Evolutionary conservation across 1,139 yeast species (phyloP), one percentile per base, ranked within the genome.

Genomic region (Saccharomyces hybrid): DNA sequence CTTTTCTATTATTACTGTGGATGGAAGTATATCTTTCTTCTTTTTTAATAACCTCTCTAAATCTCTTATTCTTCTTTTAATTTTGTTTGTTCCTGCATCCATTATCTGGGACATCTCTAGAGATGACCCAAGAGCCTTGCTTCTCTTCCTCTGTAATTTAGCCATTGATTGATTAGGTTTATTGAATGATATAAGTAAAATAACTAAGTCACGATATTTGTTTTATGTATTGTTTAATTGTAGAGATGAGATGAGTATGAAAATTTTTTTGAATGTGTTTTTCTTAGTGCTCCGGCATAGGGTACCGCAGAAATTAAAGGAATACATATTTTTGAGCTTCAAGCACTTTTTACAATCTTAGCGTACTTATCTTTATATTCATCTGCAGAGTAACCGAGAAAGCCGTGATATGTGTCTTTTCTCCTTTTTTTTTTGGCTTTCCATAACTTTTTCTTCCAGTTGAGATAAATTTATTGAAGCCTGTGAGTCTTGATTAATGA

Each of bases 11-110:
- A 85, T 77, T 49, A 88, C 83, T 62, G 85, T 84, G 3, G 96
- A 90, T 5, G 95, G 88, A 53, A 90, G 71, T 32, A 75, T 76
- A 48, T 79, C 84, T 66, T 79, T 81, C 63, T 73, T 76, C 55
- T 72, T 72, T 3, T 59, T 64, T 56, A 91, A 74, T 32, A 88
- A 74, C 62, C 98, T 78, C 64, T 85, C 84, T 51, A 89, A 76
- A 69, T 91, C 96, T 71, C 98, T 82, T 61, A 93, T 88, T 72
- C 87, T 88, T 76, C 87, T 89, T 71, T 84, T 88, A 59, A 88
- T 78, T 63, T 83, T 84, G 50, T 71, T 66, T 1, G 72, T 62
- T 26, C 75, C 75, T 1, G 74, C 69, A 47, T 72, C 73, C 6
- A 71, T 50, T 16, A 65, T 68, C 26, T 64, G 65, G 4, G 72